Evolutionary conservation across 202 grass and related monocot genomes (phyloP), one percentile per base, ranked within the genome.

Genomic region (Bolboschoenoplectus hybrid): DNA sequence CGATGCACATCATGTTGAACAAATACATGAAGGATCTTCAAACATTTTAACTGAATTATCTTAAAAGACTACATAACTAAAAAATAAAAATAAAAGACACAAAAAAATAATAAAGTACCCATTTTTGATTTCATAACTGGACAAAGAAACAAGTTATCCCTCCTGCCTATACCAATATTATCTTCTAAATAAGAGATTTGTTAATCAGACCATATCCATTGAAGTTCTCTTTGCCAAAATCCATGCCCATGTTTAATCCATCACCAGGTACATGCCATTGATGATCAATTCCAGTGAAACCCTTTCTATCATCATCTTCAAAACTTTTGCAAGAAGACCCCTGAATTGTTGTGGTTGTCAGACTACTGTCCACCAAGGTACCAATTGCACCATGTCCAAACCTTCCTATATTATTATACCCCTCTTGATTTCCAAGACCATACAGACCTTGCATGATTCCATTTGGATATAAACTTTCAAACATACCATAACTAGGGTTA

Each of bases 201-300:
- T 69, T 55, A 41, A 84, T 69, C 4, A 84, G 34, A 70, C 82
- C 65, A 71, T 55, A 84, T 84, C 47, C 82, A 43, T 39, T 69
- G 36, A 71, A 68, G 66, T 70, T 84, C 47, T 84, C 82, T 71
- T 55, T 84, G 47, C 82, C 82, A 71, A 67, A 84, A 84, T 84
- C 82, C 82, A 84, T 84, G 43, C 82, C 82, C 71, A 83, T 69
- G 9, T 67, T 83, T 34, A 84, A 84, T 70, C 82, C 82, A 84
- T 70, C 82, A 53, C 82, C 82, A 41, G 64, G 47, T 4, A 70
- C 50, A 32, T 84, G 82, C 64, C 82, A 84, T 84, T 67, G 82
- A 84, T 67, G 82, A 84, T 84, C 66, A 6, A 84, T 39, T 51
- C 65, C 82, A 32, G 66, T 71, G 46, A 84, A 84, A 69, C 26